These are phyloP conservation scores for Colletotrichum sp. DNA, from an alignment of 2,329 filamentous ascomycete species.

Conservation along the genomic window DNA sequence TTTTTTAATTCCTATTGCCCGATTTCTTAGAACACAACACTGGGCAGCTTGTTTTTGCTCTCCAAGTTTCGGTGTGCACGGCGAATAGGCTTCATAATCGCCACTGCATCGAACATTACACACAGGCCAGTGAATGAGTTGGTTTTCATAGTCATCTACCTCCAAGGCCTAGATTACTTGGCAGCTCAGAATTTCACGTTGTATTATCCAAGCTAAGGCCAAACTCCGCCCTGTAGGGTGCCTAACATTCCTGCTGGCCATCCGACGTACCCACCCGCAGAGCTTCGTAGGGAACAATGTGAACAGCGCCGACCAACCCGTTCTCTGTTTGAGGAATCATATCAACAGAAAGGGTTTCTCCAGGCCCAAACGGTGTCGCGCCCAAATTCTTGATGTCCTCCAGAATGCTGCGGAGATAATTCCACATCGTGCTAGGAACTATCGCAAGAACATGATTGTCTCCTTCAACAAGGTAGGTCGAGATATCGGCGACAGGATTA, in stretches of 20 bases:
- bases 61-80: neutral
- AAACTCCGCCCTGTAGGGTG: neutral
- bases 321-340: neutral
- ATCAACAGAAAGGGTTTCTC: neutral
- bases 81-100: neutral
- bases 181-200: neutral
- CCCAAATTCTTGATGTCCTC: neutral
- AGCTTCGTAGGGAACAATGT: neutral
- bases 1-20: neutral
- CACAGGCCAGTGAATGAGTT: neutral
- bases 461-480: neutral
- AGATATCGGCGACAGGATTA: neutral
- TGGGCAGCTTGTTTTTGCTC: neutral
- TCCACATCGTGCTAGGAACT: slow-evolving; percentile 12
- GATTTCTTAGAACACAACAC: neutral
- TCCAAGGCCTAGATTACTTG: neutral
- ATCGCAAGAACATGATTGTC: neutral
- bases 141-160: neutral
- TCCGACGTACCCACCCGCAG: neutral
- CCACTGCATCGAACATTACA: neutral
- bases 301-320: neutral
- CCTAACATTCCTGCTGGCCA: neutral
- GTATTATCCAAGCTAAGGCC: neutral
- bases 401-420: neutral
- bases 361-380: neutral